phyloP scores from a whole-genome alignment of 164 flowering plant species.

The Vitis riparia region DNA sequence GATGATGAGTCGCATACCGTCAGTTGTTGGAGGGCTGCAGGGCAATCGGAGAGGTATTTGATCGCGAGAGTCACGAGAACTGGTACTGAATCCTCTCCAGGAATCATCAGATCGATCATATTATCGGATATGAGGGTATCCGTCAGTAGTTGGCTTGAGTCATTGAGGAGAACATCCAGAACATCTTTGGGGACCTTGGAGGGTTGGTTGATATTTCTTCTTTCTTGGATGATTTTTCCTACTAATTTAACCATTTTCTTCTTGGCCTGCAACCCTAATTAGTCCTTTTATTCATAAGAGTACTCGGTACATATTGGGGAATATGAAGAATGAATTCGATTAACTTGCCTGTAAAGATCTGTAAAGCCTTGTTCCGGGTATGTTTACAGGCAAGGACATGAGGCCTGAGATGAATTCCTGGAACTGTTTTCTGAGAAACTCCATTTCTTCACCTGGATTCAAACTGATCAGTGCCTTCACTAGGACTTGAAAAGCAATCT shows the following conservation, averaged over 20 bases:
- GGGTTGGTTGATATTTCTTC: constrained; percentile 20
- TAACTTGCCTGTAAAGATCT: constrained; percentile 78
- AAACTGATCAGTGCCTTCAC: constrained; percentile 86
- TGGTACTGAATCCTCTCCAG: constrained; percentile 96
- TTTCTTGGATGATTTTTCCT: constrained; percentile 52
- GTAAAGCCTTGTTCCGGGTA: constrained; percentile 81
- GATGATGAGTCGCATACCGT: constrained; percentile 35
- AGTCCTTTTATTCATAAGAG: too few relatives aligned
- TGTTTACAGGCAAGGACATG: constrained; percentile 78
- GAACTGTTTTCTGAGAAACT: constrained; percentile 67
- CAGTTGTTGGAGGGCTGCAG: constrained; percentile 66
- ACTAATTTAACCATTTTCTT: constrained; percentile 77
- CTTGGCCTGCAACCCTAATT: constrained; percentile 64
- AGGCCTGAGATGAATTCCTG: constrained; percentile 84
- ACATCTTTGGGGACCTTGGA: constrained; percentile 55
- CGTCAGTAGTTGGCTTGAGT: constrained; percentile 51
- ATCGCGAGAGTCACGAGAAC: constrained; percentile 84
- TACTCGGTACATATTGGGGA: too few relatives aligned
- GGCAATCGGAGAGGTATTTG: constrained; percentile 82
- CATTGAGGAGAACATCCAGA: constrained; percentile 67
- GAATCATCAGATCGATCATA: constrained; percentile 94
- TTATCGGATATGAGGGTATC: constrained; percentile 78
- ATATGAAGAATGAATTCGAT: too few relatives aligned
- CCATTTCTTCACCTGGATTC: constrained; percentile 80
- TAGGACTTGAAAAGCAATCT: constrained; percentile 92